Evolutionary conservation across 2,329 filamentous ascomycete species (phyloP).

Genomic region (Fusarium oxysporum): DNA sequence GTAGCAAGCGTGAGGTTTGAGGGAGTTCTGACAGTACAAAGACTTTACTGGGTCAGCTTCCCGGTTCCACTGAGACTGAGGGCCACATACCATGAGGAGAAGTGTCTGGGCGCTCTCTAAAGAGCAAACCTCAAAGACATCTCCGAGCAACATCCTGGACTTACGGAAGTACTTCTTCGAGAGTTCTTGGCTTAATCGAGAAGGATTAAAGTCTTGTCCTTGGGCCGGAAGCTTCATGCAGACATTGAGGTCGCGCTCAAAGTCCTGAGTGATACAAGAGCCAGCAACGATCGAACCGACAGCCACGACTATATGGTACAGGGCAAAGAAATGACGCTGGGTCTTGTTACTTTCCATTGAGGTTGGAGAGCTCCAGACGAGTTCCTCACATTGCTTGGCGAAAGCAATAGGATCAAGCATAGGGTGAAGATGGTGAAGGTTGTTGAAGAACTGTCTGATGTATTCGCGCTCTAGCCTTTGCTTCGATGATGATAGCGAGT

Average conservation of each 20-base stretch:
- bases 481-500: neutral
- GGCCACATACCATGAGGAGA: neutral
- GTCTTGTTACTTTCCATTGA: neutral
- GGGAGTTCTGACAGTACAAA: conserved; percentile 4
- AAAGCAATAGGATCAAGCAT: neutral
- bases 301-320: neutral
- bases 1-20: conserved; percentile 1
- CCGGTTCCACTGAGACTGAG: rapidly evolving
- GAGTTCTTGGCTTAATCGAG: neutral
- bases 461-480: neutral
- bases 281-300: neutral
- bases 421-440: neutral
- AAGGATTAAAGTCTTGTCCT: neutral
- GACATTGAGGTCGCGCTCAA: neutral
- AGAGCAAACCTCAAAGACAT: neutral
- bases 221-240: neutral
- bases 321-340: neutral
- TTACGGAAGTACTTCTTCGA: conserved; percentile 2
- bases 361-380: neutral
- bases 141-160: neutral
- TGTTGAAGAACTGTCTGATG: conserved; percentile 2
- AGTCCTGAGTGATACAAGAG: neutral
- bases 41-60: neutral
- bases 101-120: neutral
- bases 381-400: neutral